Evolutionary conservation across 2,329 filamentous ascomycete species (phyloP), one percentile per base, ranked within the genome.

Genomic region (Aspergillus sp.): DNA sequence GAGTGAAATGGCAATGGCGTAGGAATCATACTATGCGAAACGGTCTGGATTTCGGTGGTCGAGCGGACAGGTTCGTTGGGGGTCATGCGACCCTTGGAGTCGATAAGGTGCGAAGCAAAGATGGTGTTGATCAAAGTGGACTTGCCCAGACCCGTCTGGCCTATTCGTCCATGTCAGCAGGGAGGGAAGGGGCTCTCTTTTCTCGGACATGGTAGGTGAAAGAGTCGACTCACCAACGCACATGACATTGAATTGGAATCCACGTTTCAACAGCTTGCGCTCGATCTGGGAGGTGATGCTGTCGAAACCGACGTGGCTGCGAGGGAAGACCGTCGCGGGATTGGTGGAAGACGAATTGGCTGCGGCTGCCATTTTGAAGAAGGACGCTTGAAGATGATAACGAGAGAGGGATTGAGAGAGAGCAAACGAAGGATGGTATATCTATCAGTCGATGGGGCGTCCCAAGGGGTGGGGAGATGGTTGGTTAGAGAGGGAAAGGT

Each of bases 81-180:
- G 64, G 89, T 84, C 75, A 98, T 85, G 75, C 95, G 92, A 75
- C 95, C 95, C 85, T 99, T 99, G 77, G 92, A 97, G 80, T 99
- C 94, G 81, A 99, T 97, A 72, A 99, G 87, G 84, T 99, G 95
- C 70, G 95, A 98, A 70, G 95, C 95, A 82, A 99, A 99, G 85
- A 99, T 97, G 81, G 95, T 99, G 87, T 99, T 99, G 87, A 99
- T 97, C 77, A 99, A 83, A 65, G 95, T 99, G 60, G 94, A 98
- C 85, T 99, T 99, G 81, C 95, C 95, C 72, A 99, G 88, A 79
- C 95, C 95, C 65, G 95, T 99, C 84, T 99, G 95, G 75, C 95
- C 95, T 98, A 76, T 60, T 65, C 41, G 41, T 45, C 13, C 21
- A 38, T 12, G 8, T 39, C 41, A 15, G 25, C 21, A 19, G 19